Conservation (phyloP, 2,329 filamentous ascomycete species). For the Talaromyces sp. region DNA sequence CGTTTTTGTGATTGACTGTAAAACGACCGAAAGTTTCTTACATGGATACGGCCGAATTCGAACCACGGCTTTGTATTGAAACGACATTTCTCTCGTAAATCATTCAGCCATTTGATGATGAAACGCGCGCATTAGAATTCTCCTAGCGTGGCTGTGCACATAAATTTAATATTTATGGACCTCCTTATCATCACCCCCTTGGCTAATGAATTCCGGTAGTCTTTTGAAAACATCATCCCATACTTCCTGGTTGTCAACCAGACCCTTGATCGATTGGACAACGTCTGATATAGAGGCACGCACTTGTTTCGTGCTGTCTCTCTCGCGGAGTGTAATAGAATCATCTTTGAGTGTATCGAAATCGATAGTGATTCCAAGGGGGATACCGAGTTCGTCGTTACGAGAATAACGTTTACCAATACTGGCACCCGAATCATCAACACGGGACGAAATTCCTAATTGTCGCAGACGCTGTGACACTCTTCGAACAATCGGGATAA, state of each 20-base stretch:
- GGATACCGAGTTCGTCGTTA: slow-evolving; percentile 93
- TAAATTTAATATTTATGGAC: too few relatives aligned
- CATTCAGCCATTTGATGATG: too few relatives aligned
- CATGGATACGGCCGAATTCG: too few relatives aligned
- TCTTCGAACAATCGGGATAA: slow-evolving; percentile 67
- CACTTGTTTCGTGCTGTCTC: slow-evolving; percentile 76
- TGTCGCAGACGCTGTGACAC: slow-evolving; percentile 72
- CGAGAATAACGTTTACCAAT: slow-evolving; percentile 93
- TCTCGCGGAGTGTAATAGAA: slow-evolving; percentile 72
- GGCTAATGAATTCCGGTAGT: slow-evolving; percentile 67
- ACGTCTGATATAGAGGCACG: slow-evolving; percentile 68
- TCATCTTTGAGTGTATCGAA: slow-evolving; percentile 78
- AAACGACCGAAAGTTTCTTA: too few relatives aligned
- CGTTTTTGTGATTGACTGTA: too few relatives aligned
- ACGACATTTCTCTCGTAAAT: too few relatives aligned
- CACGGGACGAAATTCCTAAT: slow-evolving; percentile 71
- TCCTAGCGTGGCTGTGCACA: too few relatives aligned
- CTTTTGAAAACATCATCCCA: slow-evolving; percentile 63
- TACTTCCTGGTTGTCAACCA: slow-evolving; percentile 49
- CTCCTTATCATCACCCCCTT: neutral
- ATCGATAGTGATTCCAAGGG: slow-evolving; percentile 77
- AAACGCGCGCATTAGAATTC: too few relatives aligned
- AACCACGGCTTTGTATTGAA: too few relatives aligned
- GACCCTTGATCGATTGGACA: slow-evolving; percentile 57
- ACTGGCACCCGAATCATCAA: slow-evolving; percentile 83